Conservation (phyloP, 2,329 filamentous ascomycete genomes). For the Claviceps maximensis region DNA sequence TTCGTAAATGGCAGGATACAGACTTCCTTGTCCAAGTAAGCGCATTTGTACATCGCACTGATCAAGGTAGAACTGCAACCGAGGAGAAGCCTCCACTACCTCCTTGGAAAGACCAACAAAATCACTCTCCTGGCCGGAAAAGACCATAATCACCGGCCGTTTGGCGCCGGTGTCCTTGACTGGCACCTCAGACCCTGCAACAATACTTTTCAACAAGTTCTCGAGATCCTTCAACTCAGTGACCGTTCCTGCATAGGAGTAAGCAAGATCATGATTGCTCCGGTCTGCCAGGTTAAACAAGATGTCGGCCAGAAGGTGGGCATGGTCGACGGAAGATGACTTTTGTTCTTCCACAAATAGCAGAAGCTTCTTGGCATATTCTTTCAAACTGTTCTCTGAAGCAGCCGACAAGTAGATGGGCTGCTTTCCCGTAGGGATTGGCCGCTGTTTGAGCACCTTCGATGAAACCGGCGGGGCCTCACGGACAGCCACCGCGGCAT, state of each 20-base stretch:
- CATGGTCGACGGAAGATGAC: neutral
- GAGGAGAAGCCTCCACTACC: constrained; percentile 14
- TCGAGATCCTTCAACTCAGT: constrained; percentile 8
- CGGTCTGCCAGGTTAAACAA: neutral
- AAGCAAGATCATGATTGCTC: neutral
- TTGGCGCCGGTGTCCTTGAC: neutral
- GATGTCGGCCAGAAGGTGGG: neutral
- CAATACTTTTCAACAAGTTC: constrained; percentile 10
- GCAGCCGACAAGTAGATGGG: neutral
- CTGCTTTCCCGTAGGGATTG: neutral
- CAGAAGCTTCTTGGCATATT: neutral
- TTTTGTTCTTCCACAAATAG: neutral
- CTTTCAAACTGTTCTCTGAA: neutral
- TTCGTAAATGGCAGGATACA: constrained; percentile 22
- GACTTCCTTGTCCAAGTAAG: constrained; percentile 11
- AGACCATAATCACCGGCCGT: constrained; percentile 22
- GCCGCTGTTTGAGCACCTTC: neutral
- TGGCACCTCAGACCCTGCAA: neutral
- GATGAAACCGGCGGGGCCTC: constrained; percentile 6
- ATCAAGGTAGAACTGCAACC: constrained; percentile 13
- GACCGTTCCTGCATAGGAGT: neutral
- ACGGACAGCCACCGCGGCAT: constrained; percentile 15
- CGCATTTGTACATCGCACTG: neutral
- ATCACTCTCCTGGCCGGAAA: constrained; percentile 15
- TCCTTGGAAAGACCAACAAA: constrained; percentile 17